phyloP scores from a whole-genome alignment of 305 asterid genomes.

The Plantago rigida region DNA sequence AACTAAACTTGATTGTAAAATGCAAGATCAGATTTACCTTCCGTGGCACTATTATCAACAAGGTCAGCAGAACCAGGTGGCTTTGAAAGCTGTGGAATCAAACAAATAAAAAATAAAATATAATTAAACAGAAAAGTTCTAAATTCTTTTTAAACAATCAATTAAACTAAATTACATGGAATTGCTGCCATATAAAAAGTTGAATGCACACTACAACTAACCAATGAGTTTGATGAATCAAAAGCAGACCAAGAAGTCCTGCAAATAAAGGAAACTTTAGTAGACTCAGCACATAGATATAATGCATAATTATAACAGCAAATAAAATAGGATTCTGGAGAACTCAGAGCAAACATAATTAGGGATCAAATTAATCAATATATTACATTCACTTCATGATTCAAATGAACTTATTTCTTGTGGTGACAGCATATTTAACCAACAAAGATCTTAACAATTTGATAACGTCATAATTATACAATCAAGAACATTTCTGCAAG shows the following conservation, averaged over 20 bases:
- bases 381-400: no score
- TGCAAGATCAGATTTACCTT: constrained; percentile 35
- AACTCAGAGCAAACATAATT: no score
- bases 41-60: constrained; percentile 34
- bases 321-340: no score
- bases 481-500: no score
- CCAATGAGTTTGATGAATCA: constrained; percentile 50
- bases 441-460: no score
- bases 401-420: no score
- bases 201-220: constrained; percentile 29
- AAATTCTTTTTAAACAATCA: background rate
- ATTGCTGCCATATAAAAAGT: constrained; percentile 9
- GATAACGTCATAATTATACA: no score
- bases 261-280: constrained; percentile 23
- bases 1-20: no score
- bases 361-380: no score
- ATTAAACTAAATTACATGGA: constrained; percentile 1
- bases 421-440: no score
- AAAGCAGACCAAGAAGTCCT: constrained; percentile 48
- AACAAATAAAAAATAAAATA: constrained; percentile 3
- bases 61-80: constrained; percentile 41
- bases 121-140: no score
- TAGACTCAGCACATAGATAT: background rate
- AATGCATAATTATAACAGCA: no score
- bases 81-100: constrained; percentile 32